Evolutionary conservation across 441 rosid genomes (phyloP).

Genomic region (Arabidopsis lyrata): DNA sequence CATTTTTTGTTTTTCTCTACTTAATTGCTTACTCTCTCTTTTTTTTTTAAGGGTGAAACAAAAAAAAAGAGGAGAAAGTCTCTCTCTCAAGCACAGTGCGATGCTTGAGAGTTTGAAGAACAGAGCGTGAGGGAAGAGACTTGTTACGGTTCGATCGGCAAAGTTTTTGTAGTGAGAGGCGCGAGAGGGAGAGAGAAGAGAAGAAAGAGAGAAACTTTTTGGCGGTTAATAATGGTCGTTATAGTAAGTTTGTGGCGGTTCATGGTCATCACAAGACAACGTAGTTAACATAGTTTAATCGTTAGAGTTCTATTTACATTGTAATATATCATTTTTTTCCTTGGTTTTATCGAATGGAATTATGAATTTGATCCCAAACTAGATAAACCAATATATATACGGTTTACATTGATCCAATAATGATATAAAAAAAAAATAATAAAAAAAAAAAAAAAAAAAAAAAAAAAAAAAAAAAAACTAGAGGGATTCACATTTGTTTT

Average conservation of each 20-base stretch:
- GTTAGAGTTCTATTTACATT: neutral
- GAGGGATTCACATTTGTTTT: no score
- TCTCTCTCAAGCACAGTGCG: slow-evolving; percentile 32
- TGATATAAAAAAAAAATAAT: neutral
- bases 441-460: no score
- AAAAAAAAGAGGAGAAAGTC: slow-evolving; percentile 7
- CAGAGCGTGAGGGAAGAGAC: slow-evolving; percentile 28
- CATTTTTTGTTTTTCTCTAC: slow-evolving; percentile 22
- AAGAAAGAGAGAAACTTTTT: neutral
- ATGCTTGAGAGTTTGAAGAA: slow-evolving; percentile 45
- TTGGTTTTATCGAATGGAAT: neutral
- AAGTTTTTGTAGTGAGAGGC: slow-evolving; percentile 21
- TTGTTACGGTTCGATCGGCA: neutral
- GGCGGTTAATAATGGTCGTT: slow-evolving; percentile 43
- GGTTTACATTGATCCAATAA: neutral
- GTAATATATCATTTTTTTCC: neutral
- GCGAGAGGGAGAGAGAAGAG: slow-evolving; percentile 7
- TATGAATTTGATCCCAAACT: neutral
- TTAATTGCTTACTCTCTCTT: slow-evolving; percentile 13
- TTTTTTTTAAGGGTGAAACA: neutral
- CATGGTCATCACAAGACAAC: neutral
- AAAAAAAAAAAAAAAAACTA: no score
- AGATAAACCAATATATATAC: neutral
- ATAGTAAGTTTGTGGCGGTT: neutral
- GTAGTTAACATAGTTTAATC: neutral